These are phyloP conservation scores for Adansonia rubrostipa DNA, from an alignment of 441 rosid genomes.

Conservation along the genomic window DNA sequence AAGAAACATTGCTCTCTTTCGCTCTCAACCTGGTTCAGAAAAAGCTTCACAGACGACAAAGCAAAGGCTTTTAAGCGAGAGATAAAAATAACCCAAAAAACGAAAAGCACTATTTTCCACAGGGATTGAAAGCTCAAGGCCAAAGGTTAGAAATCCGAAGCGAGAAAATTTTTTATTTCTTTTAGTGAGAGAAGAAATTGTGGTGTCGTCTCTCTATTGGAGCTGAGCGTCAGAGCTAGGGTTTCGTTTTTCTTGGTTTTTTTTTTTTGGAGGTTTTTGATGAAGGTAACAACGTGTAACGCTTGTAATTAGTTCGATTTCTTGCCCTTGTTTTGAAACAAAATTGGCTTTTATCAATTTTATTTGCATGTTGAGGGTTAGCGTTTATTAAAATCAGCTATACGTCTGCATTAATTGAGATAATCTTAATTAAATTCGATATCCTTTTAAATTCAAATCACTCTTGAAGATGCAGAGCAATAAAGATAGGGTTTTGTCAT, in stretches of 20 bases:
- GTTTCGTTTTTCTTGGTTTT: slow-evolving; percentile 29
- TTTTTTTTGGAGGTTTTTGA: slow-evolving; percentile 15
- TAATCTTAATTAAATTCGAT: slow-evolving; percentile 28
- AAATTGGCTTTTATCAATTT: slow-evolving; percentile 22
- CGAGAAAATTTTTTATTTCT: neutral
- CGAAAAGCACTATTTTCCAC: slow-evolving; percentile 22
- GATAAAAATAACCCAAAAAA: neutral
- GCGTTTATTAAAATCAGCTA: slow-evolving; percentile 25
- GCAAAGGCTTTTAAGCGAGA: slow-evolving; percentile 37
- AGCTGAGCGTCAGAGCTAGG: slow-evolving; percentile 40
- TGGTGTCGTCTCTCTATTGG: slow-evolving; percentile 25
- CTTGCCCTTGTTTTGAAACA: neutral
- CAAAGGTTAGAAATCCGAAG: slow-evolving; percentile 8
- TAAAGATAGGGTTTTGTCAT: slow-evolving; percentile 39
- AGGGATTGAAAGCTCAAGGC: slow-evolving; percentile 30
- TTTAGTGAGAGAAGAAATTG: slow-evolving; percentile 20
- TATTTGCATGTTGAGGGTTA: slow-evolving; percentile 28
- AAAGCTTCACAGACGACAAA: slow-evolving; percentile 30
- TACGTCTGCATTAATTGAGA: slow-evolving; percentile 31
- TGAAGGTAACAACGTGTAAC: slow-evolving; percentile 35
- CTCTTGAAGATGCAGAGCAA: neutral
- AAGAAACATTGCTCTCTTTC: slow-evolving; percentile 37
- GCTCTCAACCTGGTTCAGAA: slow-evolving; percentile 34
- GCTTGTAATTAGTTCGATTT: slow-evolving; percentile 3
- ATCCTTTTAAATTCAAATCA: slow-evolving; percentile 17